Conservation (phyloP, 1,139 yeast genomes). For the Tardiomyces digboiensis region DNA sequence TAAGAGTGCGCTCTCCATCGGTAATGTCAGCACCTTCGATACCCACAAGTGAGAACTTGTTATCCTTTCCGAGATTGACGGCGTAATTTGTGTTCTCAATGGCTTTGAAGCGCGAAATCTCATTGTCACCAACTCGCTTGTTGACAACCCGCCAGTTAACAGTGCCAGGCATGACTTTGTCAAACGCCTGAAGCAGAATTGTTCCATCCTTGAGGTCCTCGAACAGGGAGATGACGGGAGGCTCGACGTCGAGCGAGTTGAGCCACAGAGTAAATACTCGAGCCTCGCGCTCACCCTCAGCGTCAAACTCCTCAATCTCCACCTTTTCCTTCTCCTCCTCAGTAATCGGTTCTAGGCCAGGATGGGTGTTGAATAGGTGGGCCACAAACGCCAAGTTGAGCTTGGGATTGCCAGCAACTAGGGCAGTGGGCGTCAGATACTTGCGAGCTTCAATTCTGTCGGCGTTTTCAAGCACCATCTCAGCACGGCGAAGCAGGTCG, state of each 20-base stretch:
- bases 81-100: constrained; percentile 95
- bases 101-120: constrained; percentile 84
- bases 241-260: constrained; percentile 92
- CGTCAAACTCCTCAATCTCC: constrained; percentile 84
- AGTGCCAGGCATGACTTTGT: constrained; percentile 90
- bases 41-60: constrained; percentile 89
- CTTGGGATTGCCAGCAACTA: constrained; percentile 95
- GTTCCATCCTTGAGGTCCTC: constrained; percentile 96
- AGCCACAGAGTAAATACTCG: constrained; percentile 97
- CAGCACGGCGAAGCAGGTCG: constrained; percentile 76
- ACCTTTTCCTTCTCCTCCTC: constrained; percentile 87
- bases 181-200: constrained; percentile 83
- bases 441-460: constrained; percentile 90
- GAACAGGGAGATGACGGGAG: constrained; percentile 82
- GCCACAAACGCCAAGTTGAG: constrained; percentile 96
- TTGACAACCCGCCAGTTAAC: constrained; percentile 76
- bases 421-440: constrained; percentile 85
- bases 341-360: constrained; percentile 93
- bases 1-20: constrained; percentile 84
- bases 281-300: constrained; percentile 99
- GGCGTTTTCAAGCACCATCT: constrained; percentile 73
- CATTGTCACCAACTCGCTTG: constrained; percentile 64
- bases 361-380: constrained; percentile 89
- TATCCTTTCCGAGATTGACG: constrained; percentile 90
- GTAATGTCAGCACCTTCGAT: constrained; percentile 97